Percentiles rank a stretch among this genome's conserved stretches.
These are phyloP conservation scores for Colletotrichum chlorophyti DNA, from an alignment of 2,329 filamentous ascomycete genomes.

Conservation along the genomic window DNA sequence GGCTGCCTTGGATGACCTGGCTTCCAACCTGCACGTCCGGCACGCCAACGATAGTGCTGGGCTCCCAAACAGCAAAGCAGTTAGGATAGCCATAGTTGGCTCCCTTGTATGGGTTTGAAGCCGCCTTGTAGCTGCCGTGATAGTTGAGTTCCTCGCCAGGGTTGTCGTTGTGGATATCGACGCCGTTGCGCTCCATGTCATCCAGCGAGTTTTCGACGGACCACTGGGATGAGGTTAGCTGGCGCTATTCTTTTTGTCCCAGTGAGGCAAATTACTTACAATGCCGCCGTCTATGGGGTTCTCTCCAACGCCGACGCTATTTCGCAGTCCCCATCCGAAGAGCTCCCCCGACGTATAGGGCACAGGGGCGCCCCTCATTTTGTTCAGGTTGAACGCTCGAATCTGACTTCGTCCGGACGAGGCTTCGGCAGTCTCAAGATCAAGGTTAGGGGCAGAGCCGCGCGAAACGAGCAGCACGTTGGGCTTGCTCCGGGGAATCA, in stretches of 20 bases:
- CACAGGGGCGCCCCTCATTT: conserved; percentile 39
- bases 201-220: conserved; percentile 76
- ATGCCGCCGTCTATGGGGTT: conserved; percentile 59
- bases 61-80: conserved; percentile 69
- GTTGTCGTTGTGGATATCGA: conserved; percentile 71
- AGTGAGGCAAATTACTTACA: conserved; percentile 10
- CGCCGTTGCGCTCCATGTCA: conserved; percentile 61
- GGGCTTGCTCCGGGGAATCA: conserved; percentile 62
- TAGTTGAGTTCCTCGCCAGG: conserved; percentile 79
- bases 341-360: conserved; percentile 56
- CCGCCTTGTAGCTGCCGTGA: conserved; percentile 61
- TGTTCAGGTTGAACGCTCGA: conserved; percentile 59
- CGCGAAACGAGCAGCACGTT: conserved; percentile 69
- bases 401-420: conserved; percentile 69
- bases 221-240: conserved; percentile 39
- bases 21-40: conserved; percentile 51
- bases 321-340: conserved; percentile 74
- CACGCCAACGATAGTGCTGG: conserved; percentile 48
- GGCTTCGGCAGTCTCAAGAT: conserved; percentile 57
- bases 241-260: too few species aligned
- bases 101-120: conserved; percentile 39
- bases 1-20: conserved; percentile 53
- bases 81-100: conserved; percentile 35
- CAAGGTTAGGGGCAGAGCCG: conserved; percentile 69
- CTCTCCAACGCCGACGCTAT: conserved; percentile 74